Base-by-base conservation (phyloP, 1,284 basidiomycete genomes). In the Ustilago trichophora region DNA sequence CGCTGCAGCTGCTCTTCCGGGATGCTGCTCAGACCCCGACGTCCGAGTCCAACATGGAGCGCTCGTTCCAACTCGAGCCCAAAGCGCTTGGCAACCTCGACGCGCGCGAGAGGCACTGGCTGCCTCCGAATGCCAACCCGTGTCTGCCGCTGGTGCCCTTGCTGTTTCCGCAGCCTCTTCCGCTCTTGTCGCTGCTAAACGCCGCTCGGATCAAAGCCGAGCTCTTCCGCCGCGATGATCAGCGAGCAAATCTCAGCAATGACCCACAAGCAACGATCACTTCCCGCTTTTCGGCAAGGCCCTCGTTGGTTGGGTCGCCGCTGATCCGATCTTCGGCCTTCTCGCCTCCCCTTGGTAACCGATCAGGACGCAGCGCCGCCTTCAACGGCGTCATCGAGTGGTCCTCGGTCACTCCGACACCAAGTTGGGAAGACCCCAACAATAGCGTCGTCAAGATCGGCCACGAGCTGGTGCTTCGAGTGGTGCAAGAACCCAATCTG, bases 111-210 rank as follows among this genome's bases (percentile, higher is more conserved):
- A 68, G 56, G 16, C 49, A 45, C 1, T 22, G 48, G 11, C 41
- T 62, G 22, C 40, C 60, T 1, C 11, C 50, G 11, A 47, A 53
- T 8, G 53, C 62, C 40, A 59, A 45, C 19, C 42, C 62, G 0
- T 34, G 45, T 11, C 38, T 60, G 15, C 62, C 76, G 12, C 48
- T 67, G 11, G 51, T 73, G 10, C 72, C 76, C 4, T 60, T 78
- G 5, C 36, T 73, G 3, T 78, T 78, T 46, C 53, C 65, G 11
- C 55, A 75, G 27, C 55, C 76, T 12, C 53, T 78, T n/a, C 76
- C 76, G 4, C 64, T 70, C 12, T 49, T 77, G 31, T 63, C 62
- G 6, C 41, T 77, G 33, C 41, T 77, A 22, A 57, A 77, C n/a
- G 40, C 40, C 18, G 26, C 37, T n/a, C 50, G 53, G 27, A 50